Conservation (phyloP, 805 yeast species). For the Nakazawaea ambrosiae region DNA sequence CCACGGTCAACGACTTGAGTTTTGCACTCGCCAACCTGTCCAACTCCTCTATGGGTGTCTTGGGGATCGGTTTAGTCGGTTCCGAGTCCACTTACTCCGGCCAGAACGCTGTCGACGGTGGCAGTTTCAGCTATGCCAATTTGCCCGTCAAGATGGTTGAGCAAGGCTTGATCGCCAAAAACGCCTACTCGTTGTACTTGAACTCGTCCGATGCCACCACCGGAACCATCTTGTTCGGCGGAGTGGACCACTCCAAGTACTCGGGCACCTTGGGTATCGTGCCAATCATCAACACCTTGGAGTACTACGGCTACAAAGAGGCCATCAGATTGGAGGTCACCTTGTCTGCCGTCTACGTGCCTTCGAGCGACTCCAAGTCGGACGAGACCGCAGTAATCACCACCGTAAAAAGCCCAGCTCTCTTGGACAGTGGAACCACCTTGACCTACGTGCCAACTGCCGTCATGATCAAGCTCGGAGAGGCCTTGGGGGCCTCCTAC, state of each 20-base stretch:
- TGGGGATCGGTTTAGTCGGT: constrained; percentile 66
- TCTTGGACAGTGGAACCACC: constrained; percentile 57
- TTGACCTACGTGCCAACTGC: constrained; percentile 35
- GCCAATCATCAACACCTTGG: constrained; percentile 41
- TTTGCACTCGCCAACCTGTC: constrained; percentile 71
- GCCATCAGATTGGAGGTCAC: constrained; percentile 46
- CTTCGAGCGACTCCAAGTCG: constrained; percentile 14
- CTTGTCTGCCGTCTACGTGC: constrained; percentile 27
- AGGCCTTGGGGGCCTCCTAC: constrained; percentile 34
- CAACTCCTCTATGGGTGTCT: constrained; percentile 60
- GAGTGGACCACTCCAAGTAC: constrained; percentile 58
- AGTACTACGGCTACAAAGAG: constrained; percentile 21
- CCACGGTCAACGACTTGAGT: constrained; percentile 42
- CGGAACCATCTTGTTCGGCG: constrained; percentile 69
- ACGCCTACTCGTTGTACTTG: constrained; percentile 58
- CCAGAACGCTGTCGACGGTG: constrained; percentile 6
- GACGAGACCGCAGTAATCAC: constrained; percentile 18
- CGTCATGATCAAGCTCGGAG: constrained; percentile 19
- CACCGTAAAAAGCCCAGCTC: constrained; percentile 27
- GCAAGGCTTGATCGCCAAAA: constrained; percentile 48
- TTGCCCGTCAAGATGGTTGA: constrained; percentile 55
- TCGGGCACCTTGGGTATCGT: constrained; percentile 41
- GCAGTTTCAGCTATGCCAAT: constrained; percentile 47
- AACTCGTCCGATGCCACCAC: constrained; percentile 30
- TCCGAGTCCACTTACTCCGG: constrained; percentile 55